These are phyloP conservation scores for Sphagnum tenellum DNA, from an alignment of 225 moss, liverwort and hornwort genomes.

Conservation along the genomic window DNA sequence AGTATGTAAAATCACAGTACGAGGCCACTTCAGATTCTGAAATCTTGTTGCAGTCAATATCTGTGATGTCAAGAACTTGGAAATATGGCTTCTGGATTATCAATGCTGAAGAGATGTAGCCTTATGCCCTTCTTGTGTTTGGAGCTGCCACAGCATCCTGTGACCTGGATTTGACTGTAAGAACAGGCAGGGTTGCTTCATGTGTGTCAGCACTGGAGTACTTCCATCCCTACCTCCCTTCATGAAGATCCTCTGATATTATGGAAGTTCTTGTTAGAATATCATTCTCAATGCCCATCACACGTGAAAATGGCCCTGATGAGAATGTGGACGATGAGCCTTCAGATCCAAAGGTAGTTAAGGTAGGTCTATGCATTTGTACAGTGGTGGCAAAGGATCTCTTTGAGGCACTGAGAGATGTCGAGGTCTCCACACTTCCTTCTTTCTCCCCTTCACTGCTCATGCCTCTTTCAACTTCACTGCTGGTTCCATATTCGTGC, in stretches of 20 bases:
- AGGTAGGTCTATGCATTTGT: conserved; percentile 71
- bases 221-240: conserved; percentile 63
- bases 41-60: conserved; percentile 4
- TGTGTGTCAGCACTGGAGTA: not conserved
- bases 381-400: conserved; percentile 68
- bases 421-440: conserved; percentile 59
- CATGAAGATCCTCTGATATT: conserved; percentile 89
- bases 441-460: conserved; percentile 64
- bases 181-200: not conserved
- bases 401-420: conserved; percentile 71
- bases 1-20: conserved; percentile 4
- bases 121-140: too few relatives aligned
- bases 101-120: too few relatives aligned
- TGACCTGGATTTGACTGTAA: too few relatives aligned
- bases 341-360: conserved; percentile 86
- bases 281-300: conserved; percentile 71
- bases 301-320: conserved; percentile 84
- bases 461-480: conserved; percentile 34
- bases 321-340: conserved; percentile 93
- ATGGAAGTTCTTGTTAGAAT: conserved; percentile 86
- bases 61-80: not conserved
- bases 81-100: not conserved
- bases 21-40: conserved; percentile 3
- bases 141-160: too few relatives aligned
- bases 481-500: conserved; percentile 25